phyloP scores from a whole-genome alignment of 1,284 basidiomycete genomes.

The Testicularia cyperi region DNA sequence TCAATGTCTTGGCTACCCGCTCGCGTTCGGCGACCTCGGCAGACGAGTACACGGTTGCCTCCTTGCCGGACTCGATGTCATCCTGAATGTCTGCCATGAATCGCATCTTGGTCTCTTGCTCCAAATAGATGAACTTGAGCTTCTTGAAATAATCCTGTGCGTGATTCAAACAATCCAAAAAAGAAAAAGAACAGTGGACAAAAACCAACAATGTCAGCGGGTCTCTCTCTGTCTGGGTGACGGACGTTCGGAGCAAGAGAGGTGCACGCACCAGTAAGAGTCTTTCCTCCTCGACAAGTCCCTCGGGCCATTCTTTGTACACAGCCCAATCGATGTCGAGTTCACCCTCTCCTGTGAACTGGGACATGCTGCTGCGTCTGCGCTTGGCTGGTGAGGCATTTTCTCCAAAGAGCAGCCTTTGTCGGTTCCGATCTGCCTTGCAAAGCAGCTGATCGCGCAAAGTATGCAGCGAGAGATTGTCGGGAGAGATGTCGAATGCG shows the following conservation, averaged over 20 bases:
- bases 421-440: constrained; percentile 31
- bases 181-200: no score
- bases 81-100: constrained; percentile 53
- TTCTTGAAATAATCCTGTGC: constrained; percentile 49
- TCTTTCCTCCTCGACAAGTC: constrained; percentile 44
- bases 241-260: no score
- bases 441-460: constrained; percentile 35
- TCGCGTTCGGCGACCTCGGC: constrained; percentile 49
- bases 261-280: constrained; percentile 31
- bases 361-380: constrained; percentile 38
- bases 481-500: constrained; percentile 36
- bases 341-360: constrained; percentile 30
- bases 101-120: constrained; percentile 55
- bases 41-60: constrained; percentile 49
- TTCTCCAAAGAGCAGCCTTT: constrained; percentile 23
- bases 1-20: constrained; percentile 39
- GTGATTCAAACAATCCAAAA: background rate
- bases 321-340: constrained; percentile 50
- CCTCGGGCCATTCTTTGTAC: constrained; percentile 49
- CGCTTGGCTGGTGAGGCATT: constrained; percentile 30
- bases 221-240: no score
- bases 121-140: constrained; percentile 56
- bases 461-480: constrained; percentile 34
- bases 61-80: constrained; percentile 49
- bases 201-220: no score